Conservation (phyloP, 1,284 basidiomycete species). For the Afroboletus lepidellus region DNA sequence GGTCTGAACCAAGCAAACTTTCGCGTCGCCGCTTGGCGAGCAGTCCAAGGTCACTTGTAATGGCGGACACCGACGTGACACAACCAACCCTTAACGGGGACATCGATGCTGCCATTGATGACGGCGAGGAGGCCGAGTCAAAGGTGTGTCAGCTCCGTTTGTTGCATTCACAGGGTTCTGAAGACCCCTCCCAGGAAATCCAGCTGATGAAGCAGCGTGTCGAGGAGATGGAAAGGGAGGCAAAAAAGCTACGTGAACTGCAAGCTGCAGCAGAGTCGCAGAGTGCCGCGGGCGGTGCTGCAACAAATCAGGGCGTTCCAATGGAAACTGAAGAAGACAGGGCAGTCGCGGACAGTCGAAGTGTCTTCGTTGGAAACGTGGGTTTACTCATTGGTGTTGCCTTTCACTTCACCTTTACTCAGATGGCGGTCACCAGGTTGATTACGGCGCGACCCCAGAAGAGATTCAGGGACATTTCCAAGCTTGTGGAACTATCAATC, state of each 20-base stretch:
- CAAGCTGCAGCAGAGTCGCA: constrained; percentile 83
- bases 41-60: constrained; percentile 14
- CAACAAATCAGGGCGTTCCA: constrained; percentile 41
- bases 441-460: constrained; percentile 96
- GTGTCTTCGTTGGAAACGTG: constrained; percentile 97
- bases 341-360: constrained; percentile 80
- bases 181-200: constrained; percentile 57
- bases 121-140: constrained; percentile 58
- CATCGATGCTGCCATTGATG: constrained; percentile 45
- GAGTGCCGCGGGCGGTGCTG: constrained; percentile 39
- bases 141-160: constrained; percentile 39
- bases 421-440: constrained; percentile 63
- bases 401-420: constrained; percentile 10
- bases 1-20: constrained; percentile 25
- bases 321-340: constrained; percentile 79
- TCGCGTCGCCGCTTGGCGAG: constrained; percentile 17
- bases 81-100: constrained; percentile 36
- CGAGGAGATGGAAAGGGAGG: constrained; percentile 91
- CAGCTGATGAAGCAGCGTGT: constrained; percentile 90
- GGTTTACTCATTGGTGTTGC: constrained; percentile 35
- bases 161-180: constrained; percentile 3
- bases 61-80: constrained; percentile 39
- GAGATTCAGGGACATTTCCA: constrained; percentile 98
- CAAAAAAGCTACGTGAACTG: constrained; percentile 85
- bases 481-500: constrained; percentile 96